Conservation (phyloP, 2,329 filamentous ascomycete genomes). For the Aureobasidium sp. region DNA sequence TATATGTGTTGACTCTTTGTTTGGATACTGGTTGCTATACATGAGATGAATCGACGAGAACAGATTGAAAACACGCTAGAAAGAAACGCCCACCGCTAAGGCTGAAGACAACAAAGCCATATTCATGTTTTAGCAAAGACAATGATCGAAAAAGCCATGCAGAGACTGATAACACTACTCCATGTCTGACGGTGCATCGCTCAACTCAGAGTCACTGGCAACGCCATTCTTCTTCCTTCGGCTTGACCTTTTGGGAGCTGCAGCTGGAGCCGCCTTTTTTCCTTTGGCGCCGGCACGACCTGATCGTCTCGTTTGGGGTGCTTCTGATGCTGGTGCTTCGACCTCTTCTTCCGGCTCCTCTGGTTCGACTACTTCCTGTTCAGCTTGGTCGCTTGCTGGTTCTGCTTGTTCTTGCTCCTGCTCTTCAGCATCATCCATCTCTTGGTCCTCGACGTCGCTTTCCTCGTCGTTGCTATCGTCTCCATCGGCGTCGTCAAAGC, state of each 20-base stretch:
- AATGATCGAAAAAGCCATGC: not conserved
- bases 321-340: not conserved
- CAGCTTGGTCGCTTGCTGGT: conserved; percentile 19
- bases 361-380: conserved; percentile 12
- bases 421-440: conserved; percentile 2
- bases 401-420: conserved; percentile 10
- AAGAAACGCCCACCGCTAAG: not conserved
- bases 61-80: not conserved
- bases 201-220: conserved; percentile 23
- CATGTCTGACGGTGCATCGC: conserved; percentile 22
- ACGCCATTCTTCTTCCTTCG: conserved; percentile 23
- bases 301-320: not conserved
- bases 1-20: not conserved
- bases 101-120: not conserved
- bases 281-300: not conserved
- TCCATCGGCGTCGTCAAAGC: conserved; percentile 3
- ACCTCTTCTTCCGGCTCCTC: not conserved
- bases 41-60: not conserved
- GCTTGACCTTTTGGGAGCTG: conserved; percentile 16
- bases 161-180: conserved; percentile 11
- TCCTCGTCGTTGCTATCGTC: conserved; percentile 15
- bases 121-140: not conserved
- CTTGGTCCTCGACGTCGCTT: conserved; percentile 13
- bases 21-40: conserved; percentile 4
- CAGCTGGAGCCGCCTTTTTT: conserved; percentile 9